Evolutionary conservation across 345 rosid genomes (phyloP).

Genomic region (Citrus reticulata): DNA sequence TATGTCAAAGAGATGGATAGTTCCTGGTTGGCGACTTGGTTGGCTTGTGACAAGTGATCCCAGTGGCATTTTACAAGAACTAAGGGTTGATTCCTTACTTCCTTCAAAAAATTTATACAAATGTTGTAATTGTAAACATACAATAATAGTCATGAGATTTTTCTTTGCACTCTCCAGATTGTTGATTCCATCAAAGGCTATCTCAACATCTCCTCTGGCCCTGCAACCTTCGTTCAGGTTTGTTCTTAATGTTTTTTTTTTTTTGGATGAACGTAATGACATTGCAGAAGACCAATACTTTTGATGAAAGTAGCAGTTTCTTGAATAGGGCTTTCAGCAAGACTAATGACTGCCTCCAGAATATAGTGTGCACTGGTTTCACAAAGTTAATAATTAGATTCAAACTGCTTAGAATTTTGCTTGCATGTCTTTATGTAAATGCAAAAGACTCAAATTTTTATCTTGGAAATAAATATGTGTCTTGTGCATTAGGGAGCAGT

Average conservation of each 20-base stretch:
- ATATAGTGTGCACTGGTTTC: too few relatives aligned
- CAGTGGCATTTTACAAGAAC: conserved; percentile 30
- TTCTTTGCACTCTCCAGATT: conserved; percentile 17
- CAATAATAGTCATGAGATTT: background rate
- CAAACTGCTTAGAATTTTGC: background rate
- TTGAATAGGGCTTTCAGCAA: too few relatives aligned
- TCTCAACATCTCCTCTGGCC: conserved; percentile 21
- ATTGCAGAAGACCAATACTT: too few relatives aligned
- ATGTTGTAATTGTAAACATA: too few relatives aligned
- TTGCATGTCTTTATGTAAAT: too few relatives aligned
- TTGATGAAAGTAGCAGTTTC: too few relatives aligned
- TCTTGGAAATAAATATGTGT: too few relatives aligned
- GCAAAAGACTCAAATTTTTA: too few relatives aligned
- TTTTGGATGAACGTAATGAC: too few relatives aligned
- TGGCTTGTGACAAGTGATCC: conserved; percentile 58
- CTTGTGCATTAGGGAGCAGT: conserved; percentile 34
- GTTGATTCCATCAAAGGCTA: conserved; percentile 11
- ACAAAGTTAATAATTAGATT: too few relatives aligned
- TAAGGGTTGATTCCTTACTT: conserved; percentile 25
- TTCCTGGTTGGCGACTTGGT: conserved; percentile 73
- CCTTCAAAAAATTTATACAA: too few relatives aligned
- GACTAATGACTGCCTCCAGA: too few relatives aligned
- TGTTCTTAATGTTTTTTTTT: background rate
- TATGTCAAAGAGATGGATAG: conserved; percentile 61
- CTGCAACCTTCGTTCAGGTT: conserved; percentile 63